Conservation (phyloP, 2,329 filamentous ascomycete genomes). For the Fusarium nematophilum region DNA sequence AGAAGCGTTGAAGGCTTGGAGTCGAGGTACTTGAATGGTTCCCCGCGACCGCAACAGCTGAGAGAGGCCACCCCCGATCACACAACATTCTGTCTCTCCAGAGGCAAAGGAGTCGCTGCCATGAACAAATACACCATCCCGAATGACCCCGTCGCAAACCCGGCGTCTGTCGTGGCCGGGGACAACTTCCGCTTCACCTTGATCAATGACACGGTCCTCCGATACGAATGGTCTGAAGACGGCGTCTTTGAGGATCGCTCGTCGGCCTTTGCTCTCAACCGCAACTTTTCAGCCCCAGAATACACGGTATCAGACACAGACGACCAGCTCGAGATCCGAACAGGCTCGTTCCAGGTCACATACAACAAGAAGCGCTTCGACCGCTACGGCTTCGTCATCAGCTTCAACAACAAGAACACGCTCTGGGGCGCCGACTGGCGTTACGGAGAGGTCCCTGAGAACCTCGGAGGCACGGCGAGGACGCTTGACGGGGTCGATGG, state of each 20-base stretch:
- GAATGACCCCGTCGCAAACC: conserved; percentile 31
- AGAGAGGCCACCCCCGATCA: background rate
- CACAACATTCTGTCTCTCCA: background rate
- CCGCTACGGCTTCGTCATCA: conserved; percentile 59
- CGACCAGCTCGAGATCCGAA: conserved; percentile 65
- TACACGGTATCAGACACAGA: conserved; percentile 61
- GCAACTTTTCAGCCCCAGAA: conserved; percentile 55
- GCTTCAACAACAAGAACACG: conserved; percentile 55
- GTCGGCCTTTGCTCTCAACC: conserved; percentile 70
- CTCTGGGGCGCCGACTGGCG: conserved; percentile 54
- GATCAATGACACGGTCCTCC: conserved; percentile 65
- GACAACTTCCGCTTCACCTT: conserved; percentile 68
- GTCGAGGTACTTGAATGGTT: too few relatives aligned
- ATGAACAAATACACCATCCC: conserved; percentile 38
- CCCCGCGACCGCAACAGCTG: too few relatives aligned
- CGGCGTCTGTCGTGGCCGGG: conserved; percentile 31
- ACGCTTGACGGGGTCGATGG: conserved; percentile 67
- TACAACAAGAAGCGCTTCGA: conserved; percentile 70
- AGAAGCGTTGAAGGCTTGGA: too few relatives aligned
- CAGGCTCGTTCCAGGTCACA: conserved; percentile 63
- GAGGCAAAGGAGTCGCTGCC: too few relatives aligned
- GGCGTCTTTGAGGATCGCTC: conserved; percentile 71
- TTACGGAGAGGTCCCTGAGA: conserved; percentile 58
- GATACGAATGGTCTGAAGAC: conserved; percentile 72
- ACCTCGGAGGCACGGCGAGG: conserved; percentile 61